Evolutionary conservation across 1,284 basidiomycete genomes (phyloP).

Genomic region (Malassezia yamatoensis): DNA sequence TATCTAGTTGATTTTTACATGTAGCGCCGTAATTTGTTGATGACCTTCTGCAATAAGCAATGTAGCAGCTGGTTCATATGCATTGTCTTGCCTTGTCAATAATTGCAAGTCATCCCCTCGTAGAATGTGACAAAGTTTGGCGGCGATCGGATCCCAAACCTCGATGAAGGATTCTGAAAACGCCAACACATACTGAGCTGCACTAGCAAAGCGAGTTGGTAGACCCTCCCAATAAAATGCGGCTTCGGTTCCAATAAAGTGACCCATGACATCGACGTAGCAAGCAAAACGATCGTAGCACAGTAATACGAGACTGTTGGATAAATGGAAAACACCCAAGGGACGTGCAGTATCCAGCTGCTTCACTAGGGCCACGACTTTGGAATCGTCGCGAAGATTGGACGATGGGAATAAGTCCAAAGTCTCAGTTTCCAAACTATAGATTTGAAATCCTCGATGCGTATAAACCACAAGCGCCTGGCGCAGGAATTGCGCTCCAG

Average conservation of each 20-base stretch:
- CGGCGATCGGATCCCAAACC: constrained; percentile 72
- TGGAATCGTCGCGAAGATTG: constrained; percentile 58
- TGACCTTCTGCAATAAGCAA: neutral
- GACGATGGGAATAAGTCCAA: constrained; percentile 67
- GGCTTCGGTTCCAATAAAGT: constrained; percentile 53
- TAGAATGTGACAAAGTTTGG: constrained; percentile 79
- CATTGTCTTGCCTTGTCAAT: constrained; percentile 14
- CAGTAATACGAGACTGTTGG: constrained; percentile 71
- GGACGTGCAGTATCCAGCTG: constrained; percentile 69
- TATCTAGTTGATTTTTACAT: neutral
- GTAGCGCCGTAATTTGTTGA: constrained; percentile 3
- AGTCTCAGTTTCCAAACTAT: constrained; percentile 69
- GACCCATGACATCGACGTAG: constrained; percentile 51
- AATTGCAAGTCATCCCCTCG: constrained; percentile 63
- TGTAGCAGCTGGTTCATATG: constrained; percentile 54
- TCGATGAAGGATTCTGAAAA: constrained; percentile 88
- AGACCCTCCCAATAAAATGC: constrained; percentile 92
- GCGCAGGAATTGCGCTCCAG: constrained; percentile 78
- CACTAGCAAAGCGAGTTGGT: constrained; percentile 59
- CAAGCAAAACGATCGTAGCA: constrained; percentile 87
- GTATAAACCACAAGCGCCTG: constrained; percentile 83
- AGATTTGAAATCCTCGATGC: constrained; percentile 80
- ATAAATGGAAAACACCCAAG: constrained; percentile 78
- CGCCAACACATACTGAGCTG: constrained; percentile 76
- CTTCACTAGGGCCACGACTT: constrained; percentile 58